phyloP scores from a whole-genome alignment of 106 monocot genomes.

The Apostasia ramifera region DNA sequence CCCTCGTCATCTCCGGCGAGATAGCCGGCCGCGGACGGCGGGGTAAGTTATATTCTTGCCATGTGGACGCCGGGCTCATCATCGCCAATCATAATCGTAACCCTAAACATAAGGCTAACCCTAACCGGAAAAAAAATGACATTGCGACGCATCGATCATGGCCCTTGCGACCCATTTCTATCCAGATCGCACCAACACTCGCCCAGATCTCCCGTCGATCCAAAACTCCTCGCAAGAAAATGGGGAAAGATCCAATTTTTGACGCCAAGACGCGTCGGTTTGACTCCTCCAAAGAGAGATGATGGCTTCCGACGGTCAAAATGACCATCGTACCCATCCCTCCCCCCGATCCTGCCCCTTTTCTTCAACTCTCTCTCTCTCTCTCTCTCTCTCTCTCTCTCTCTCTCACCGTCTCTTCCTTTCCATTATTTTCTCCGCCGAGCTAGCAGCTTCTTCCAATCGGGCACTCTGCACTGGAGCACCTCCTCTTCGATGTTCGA shows the following conservation, averaged over 20 bases:
- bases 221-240: neutral
- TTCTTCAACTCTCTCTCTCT: neutral
- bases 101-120: neutral
- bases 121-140: neutral
- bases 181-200: too few relatives aligned
- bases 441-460: neutral
- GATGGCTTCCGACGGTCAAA: neutral
- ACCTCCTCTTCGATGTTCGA: neutral
- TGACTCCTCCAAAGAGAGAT: neutral
- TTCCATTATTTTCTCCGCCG: neutral
- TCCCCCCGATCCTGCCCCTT: too few relatives aligned
- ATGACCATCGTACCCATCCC: constrained; percentile 6
- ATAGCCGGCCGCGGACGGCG: neutral
- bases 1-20: neutral
- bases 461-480: neutral
- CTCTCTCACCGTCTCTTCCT: neutral
- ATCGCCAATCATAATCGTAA: neutral
- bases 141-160: too few relatives aligned
- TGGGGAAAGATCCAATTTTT: neutral
- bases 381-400: neutral
- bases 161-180: too few relatives aligned
- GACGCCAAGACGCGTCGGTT: neutral
- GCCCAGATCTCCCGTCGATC: neutral
- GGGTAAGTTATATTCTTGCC: too few relatives aligned
- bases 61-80: too few relatives aligned